These are phyloP conservation scores for Nakazawaea sp. DNA, from an alignment of 805 yeast genomes.

Conservation along the genomic window DNA sequence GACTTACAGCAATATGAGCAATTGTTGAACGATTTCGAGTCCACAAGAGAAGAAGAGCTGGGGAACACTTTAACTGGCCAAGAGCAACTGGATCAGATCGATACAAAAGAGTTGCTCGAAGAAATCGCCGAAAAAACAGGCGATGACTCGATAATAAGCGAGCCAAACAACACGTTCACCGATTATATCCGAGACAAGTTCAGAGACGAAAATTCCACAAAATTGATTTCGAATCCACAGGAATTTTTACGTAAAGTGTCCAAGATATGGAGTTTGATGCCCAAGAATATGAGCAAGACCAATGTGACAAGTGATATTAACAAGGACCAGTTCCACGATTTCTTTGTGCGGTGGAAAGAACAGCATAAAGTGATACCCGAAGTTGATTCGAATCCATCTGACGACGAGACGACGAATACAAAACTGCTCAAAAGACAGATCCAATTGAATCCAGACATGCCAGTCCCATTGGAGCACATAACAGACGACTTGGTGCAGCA, in stretches of 20 bases:
- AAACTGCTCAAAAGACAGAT: not conserved
- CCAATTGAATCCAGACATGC: constrained; percentile 3
- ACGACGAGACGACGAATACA: not conserved
- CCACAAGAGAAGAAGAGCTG: constrained; percentile 10
- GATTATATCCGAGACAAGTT: constrained; percentile 4
- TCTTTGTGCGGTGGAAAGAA: constrained; percentile 6
- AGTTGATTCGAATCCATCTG: not conserved
- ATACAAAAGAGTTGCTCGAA: not conserved
- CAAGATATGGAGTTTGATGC: constrained; percentile 9
- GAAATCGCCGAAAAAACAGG: not conserved
- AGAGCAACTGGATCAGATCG: not conserved
- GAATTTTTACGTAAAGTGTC: constrained; percentile 8
- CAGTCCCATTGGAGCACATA: not conserved
- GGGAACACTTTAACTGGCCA: not conserved
- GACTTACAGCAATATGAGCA: constrained; percentile 7
- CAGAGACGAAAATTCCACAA: not conserved
- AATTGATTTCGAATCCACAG: constrained; percentile 6
- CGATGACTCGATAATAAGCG: not conserved
- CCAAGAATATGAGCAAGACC: not conserved
- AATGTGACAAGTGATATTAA: constrained; percentile 4
- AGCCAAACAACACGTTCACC: constrained; percentile 4
- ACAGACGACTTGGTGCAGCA: constrained; percentile 6
- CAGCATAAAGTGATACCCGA: constrained; percentile 1
- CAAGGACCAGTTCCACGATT: constrained; percentile 8
- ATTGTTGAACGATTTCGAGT: constrained; percentile 9